Base-by-base conservation (phyloP, 148 eudicot genomes). In the Salicornia ramosissima region DNA sequence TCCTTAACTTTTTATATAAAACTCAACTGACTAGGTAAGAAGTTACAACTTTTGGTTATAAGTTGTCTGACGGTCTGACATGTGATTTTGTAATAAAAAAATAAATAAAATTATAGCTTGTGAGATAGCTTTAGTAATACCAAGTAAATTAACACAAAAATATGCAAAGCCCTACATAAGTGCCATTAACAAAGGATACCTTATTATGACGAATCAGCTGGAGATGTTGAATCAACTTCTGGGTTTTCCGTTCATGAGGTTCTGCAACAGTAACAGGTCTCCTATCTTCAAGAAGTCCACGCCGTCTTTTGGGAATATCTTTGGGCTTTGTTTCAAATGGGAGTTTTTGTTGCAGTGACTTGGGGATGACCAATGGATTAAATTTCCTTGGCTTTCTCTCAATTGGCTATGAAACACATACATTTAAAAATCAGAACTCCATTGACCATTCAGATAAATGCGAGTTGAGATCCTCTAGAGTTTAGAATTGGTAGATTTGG, bases 291-390 rank as follows among this genome's bases (percentile, higher is more conserved):
- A 83, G 82, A 64, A 53, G 67, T 16, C 79, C 80, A 15, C 73
- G 79, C 65, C 71, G 80, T 45, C 83, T 67, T 54, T 72, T 71
- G 14, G 88, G 82, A 59, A 52, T 78, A 69, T 90, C 80, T 81
- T 94, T 94, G 47, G 97, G 96, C 80, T 94, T 94, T 29, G 96
- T 83, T 22, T 70, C 75, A 72, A 90, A 90, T 43, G 98, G 98
- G 11, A 94, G 90, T 64, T 68, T 83, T 63, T 65, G 77, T 74
- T 88, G 95, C 65, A 94, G 70, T 24, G 86, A 64, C 86, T 82
- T 86, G 43, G 97, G 88, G 60, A 94, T 87, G 52, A 90, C 87
- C 71, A 94, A 50, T 3, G 90, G 89, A 71, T 90, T 94, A 86
- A 83, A 90, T 83, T 87, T 88, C 83, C 68, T 85, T 15, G 24